Evolutionary conservation across 129 eudicot species (phyloP).

Genomic region (Oenanthe sinensis): DNA sequence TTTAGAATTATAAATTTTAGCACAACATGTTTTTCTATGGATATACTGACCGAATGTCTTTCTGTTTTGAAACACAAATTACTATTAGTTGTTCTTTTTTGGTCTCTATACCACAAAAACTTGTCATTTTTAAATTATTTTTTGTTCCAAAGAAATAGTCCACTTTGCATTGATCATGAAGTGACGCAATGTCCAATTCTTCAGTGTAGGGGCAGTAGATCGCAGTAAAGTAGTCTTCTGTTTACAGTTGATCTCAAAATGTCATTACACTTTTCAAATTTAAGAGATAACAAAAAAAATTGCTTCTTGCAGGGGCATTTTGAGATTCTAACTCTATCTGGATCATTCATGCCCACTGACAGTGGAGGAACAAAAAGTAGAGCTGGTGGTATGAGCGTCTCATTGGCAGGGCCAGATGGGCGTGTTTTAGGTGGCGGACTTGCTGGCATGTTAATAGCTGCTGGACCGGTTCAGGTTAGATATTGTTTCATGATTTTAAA

Average conservation of each 20-base stretch:
- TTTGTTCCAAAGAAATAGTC: not conserved
- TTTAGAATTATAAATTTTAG: not conserved
- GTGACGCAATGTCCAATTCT: not conserved
- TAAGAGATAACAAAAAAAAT: not conserved
- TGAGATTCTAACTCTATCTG: constrained; percentile 74
- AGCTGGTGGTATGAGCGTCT: constrained; percentile 92
- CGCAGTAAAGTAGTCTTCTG: not conserved
- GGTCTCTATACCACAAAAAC: not conserved
- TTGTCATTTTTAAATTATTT: not conserved
- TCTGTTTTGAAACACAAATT: not conserved
- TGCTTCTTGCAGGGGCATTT: constrained; percentile 68
- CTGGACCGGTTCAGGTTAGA: constrained; percentile 86
- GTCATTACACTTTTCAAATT: not conserved
- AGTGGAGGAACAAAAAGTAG: constrained; percentile 65
- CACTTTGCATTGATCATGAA: not conserved
- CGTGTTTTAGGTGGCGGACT: constrained; percentile 93
- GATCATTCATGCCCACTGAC: constrained; percentile 81
- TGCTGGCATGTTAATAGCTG: constrained; percentile 85
- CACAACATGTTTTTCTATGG: not conserved
- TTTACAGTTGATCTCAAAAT: not conserved
- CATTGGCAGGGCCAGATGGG: constrained; percentile 82
- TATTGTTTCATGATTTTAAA: not conserved
- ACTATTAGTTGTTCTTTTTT: not conserved
- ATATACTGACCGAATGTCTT: not conserved
- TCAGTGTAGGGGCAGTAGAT: not conserved